These are phyloP conservation scores for Lasiodiplodia sp. DNA, from an alignment of 2,329 filamentous ascomycete genomes.

Conservation along the genomic window DNA sequence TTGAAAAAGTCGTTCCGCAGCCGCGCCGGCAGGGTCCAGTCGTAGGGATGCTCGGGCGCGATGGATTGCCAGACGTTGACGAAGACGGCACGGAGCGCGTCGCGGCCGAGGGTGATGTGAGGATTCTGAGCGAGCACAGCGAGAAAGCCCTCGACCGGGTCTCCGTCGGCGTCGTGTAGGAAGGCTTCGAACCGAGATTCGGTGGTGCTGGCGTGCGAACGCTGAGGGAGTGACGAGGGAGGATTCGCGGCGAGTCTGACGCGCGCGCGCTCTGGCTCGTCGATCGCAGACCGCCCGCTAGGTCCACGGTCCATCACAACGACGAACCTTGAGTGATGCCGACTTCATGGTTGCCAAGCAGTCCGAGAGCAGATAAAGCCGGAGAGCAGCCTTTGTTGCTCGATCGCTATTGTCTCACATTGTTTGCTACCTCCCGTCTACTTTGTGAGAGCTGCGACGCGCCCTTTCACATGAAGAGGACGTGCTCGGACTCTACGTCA, in stretches of 20 bases:
- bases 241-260: neutral
- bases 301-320: too few relatives aligned
- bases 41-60: conserved; percentile 18
- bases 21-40: conserved; percentile 10
- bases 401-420: neutral
- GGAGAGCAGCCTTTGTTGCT: neutral
- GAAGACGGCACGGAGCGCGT: conserved; percentile 10
- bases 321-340: neutral
- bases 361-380: neutral
- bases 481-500: conserved; percentile 15
- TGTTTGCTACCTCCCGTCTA: neutral
- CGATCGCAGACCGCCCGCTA: neutral
- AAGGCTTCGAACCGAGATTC: neutral
- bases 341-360: neutral
- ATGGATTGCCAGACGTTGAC: conserved; percentile 2
- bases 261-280: neutral
- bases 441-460: neutral
- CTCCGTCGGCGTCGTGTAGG: conserved; percentile 14
- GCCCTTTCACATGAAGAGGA: conserved; percentile 13
- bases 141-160: conserved; percentile 9
- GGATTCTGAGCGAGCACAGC: neutral
- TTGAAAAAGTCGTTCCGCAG: conserved; percentile 10
- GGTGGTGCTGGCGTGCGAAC: neutral
- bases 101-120: conserved; percentile 13
- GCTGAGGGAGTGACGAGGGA: neutral